Evolutionary conservation across 192 early-diverging fungal genomes (phyloP).

Genomic region (Linnemannia zychae): DNA sequence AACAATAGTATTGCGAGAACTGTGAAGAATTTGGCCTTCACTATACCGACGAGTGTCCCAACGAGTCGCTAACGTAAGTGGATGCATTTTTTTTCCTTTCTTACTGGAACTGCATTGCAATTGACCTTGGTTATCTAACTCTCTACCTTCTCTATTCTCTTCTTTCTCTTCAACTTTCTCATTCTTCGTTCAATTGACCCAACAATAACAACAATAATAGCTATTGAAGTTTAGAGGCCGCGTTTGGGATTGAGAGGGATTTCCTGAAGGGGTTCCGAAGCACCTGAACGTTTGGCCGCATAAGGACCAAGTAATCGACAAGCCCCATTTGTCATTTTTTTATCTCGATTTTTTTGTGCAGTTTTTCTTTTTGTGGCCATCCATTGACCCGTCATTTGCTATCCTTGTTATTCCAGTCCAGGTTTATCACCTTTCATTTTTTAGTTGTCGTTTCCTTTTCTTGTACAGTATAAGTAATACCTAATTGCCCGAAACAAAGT

Average conservation of each 20-base stretch:
- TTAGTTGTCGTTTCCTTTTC: too few species aligned
- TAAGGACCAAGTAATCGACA: neutral
- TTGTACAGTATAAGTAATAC: neutral
- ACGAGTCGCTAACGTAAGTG: constrained; percentile 55
- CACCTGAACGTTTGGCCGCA: constrained; percentile 36
- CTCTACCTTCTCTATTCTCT: neutral
- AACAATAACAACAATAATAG: constrained; percentile 12
- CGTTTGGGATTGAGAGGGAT: constrained; percentile 46
- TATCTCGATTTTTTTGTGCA: neutral
- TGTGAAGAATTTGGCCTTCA: constrained; percentile 79
- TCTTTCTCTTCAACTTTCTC: neutral
- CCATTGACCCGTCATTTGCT: neutral
- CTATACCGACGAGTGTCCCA: constrained; percentile 78
- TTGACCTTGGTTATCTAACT: too few species aligned
- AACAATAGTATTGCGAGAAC: constrained; percentile 77
- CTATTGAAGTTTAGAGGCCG: constrained; percentile 48
- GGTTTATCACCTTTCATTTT: neutral
- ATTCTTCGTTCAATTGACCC: neutral
- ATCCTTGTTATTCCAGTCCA: neutral
- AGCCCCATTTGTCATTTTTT: neutral
- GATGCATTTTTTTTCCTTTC: neutral
- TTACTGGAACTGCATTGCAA: too few species aligned
- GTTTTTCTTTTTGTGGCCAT: constrained; percentile 8
- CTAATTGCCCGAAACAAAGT: too few species aligned
- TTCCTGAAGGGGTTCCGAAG: constrained; percentile 33